phyloP scores from a whole-genome alignment of 148 eudicot genomes.

The Fagopyrum esculentum region DNA sequence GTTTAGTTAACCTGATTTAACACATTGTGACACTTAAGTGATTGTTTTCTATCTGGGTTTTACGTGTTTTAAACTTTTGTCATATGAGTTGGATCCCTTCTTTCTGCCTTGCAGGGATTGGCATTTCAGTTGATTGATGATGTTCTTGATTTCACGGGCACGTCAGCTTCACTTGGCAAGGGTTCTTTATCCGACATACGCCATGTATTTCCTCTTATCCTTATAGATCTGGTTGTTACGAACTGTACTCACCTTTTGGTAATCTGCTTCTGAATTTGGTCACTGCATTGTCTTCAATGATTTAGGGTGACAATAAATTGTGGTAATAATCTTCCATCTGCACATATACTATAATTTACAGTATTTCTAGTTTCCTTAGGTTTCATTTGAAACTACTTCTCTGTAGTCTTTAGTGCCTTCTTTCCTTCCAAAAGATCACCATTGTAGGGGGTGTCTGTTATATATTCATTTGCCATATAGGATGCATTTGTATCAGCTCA shows the following conservation, averaged over 20 bases:
- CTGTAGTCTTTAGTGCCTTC: background rate
- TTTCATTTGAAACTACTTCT: background rate
- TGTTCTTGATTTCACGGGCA: constrained; percentile 91
- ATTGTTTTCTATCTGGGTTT: background rate
- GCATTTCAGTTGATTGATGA: constrained; percentile 91
- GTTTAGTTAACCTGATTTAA: background rate
- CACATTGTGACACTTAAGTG: background rate
- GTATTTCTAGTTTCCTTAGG: background rate
- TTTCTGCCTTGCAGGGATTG: constrained; percentile 50
- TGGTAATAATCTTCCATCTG: background rate
- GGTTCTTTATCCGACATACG: constrained; percentile 89
- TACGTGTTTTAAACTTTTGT: background rate
- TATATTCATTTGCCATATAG: background rate
- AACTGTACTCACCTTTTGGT: background rate
- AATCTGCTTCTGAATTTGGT: background rate
- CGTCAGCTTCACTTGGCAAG: constrained; percentile 88
- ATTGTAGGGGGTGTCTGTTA: background rate
- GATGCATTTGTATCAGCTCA: too few species aligned
- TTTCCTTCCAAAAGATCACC: background rate
- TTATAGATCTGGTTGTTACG: background rate
- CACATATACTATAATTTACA: background rate
- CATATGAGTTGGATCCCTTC: background rate
- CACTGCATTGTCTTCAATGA: background rate
- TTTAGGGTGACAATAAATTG: background rate
- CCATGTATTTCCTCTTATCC: constrained; percentile 43